Evolutionary conservation across 805 yeast species (phyloP).

Genomic region (Suhomyces tanzawaensis): DNA sequence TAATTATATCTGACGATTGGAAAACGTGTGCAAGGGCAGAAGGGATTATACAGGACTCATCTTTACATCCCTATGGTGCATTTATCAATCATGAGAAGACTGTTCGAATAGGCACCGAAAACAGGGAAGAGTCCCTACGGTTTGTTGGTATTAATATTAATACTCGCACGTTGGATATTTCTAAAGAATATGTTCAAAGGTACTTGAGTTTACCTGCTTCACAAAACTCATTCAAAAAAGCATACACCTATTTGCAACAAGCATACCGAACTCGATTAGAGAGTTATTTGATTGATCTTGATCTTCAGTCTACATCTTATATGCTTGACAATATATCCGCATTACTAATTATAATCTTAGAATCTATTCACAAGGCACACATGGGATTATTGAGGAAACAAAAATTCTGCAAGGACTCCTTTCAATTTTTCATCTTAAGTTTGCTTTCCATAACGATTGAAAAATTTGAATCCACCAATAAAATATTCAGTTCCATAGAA

Average conservation of each 20-base stretch:
- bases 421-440: too few species aligned
- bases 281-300: constrained; percentile 18
- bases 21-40: constrained; percentile 18
- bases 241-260: constrained; percentile 22
- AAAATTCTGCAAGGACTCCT: too few species aligned
- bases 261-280: constrained; percentile 20
- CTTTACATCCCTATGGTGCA: constrained; percentile 33
- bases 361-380: too few species aligned
- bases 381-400: too few species aligned
- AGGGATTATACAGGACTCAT: constrained; percentile 16
- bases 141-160: constrained; percentile 34
- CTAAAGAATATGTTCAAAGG: constrained; percentile 8
- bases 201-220: constrained; percentile 10
- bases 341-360: too few species aligned
- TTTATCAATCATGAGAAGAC: constrained; percentile 33
- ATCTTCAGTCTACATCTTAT: constrained; percentile 10
- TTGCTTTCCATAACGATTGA: too few species aligned
- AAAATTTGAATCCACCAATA: too few species aligned
- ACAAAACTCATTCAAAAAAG: constrained; percentile 17
- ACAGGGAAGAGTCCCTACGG: constrained; percentile 6
- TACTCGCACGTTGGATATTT: constrained; percentile 18
- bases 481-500: too few species aligned
- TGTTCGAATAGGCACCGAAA: constrained; percentile 12
- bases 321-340: constrained; percentile 13
- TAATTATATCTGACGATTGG: constrained; percentile 55